Evolutionary conservation across 805 yeast species (phyloP), one percentile per base, ranked within the genome.

Genomic region (Candida endomychidarum): DNA sequence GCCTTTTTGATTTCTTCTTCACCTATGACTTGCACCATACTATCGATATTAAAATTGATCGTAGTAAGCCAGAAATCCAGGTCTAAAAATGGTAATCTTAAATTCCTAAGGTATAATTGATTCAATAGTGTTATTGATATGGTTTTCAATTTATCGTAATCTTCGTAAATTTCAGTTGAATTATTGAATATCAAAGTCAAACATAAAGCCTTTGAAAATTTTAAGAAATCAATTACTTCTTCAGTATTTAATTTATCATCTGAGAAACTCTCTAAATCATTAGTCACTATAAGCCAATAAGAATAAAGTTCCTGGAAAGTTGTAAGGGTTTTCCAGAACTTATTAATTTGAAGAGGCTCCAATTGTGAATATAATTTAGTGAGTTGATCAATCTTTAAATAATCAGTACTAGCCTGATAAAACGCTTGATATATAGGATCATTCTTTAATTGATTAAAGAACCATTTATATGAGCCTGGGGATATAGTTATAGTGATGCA

Each of bases 261-360:
- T 8, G 55, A 57, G 40, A 75, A 72, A 34, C 81, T 60, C 48
- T 81, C 90, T 8, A 65, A 60, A 52, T 86, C 95, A 47, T 78
- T 82, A 2, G 86, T 74, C 7, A 85, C 78, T 18, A 78, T 72
- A 29, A 85, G 58, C 76, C 85, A 76, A 50, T 80, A 83, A 1
- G 88, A 78, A 44, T 80, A 73, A 8, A 83, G 53, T 47, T 84
- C 87, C 42, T 82, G 68, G 43, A 80, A 75, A 0, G 81, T 54
- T 31, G 63, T 67, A 2, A 83, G 53, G 5, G 54, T 45, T 22
- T 58, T 56, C 67, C 70, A 67, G 37, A 68, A 69, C 2, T 34
- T 34, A 5, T 37, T 42, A 1, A 40, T 23, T 5, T 43, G 34
- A 1, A 18, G 14, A 7, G 9, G 9, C 1, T 39, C 20, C 11